phyloP scores from a whole-genome alignment of 495 filamentous ascomycete species.

The Aspergillus sparsus region DNA sequence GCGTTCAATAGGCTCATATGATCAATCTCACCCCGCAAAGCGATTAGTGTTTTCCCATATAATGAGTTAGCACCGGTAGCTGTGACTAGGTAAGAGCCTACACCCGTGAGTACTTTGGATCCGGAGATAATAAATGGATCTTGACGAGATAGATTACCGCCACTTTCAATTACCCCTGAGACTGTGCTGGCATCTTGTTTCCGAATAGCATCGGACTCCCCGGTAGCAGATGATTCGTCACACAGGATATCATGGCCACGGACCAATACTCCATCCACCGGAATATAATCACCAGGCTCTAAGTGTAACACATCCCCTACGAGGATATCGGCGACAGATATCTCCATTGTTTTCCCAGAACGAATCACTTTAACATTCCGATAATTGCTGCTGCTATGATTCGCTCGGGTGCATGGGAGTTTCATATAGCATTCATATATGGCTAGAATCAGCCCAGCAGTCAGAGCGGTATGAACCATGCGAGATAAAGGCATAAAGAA shows the following conservation, averaged over 20 bases:
- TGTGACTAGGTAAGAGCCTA: constrained; percentile 57
- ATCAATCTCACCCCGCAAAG: neutral
- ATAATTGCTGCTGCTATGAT: neutral
- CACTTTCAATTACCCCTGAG: neutral
- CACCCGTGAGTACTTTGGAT: constrained; percentile 57
- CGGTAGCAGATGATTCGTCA: neutral
- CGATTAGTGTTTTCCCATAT: neutral
- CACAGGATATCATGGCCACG: neutral
- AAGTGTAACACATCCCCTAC: neutral
- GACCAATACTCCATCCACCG: neutral
- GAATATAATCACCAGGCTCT: neutral
- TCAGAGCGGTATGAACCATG: neutral
- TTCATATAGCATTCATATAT: too few relatives aligned
- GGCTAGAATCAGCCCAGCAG: neutral
- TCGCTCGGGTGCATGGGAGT: neutral
- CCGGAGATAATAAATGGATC: constrained; percentile 59
- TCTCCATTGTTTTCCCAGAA: neutral
- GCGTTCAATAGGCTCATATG: too few relatives aligned
- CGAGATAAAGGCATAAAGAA: neutral
- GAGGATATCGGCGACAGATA: neutral
- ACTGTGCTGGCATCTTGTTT: neutral
- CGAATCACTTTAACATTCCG: neutral
- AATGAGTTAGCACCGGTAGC: neutral
- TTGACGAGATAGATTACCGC: constrained; percentile 18
- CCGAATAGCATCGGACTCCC: neutral